A percentile compares a stretch with the other conserved stretches of the same genome.
Conservation (phyloP, 2,329 filamentous ascomycete genomes). For the Trichoderma polysporum region DNA sequence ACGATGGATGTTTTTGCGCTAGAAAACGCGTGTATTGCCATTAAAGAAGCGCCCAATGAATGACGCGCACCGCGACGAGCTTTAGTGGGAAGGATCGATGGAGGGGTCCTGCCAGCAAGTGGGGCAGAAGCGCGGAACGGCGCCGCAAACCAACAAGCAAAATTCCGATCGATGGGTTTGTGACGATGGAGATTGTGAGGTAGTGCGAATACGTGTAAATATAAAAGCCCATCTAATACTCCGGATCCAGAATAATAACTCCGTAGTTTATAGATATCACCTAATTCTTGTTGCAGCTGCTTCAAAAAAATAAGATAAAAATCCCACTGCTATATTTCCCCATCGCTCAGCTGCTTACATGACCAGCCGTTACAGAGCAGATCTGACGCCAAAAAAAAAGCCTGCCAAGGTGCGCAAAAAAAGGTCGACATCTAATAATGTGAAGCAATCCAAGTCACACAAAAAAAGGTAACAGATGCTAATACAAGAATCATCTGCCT, state of each 20-base stretch:
- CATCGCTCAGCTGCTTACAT: too few relatives aligned
- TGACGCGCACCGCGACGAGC: conserved; percentile 21
- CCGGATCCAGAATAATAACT: neutral
- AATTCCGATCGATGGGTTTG: neutral
- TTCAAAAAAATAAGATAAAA: neutral
- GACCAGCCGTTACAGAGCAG: neutral
- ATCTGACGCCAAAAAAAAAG: neutral
- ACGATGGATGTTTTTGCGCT: conserved; percentile 18
- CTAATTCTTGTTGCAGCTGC: neutral
- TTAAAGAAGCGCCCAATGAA: conserved; percentile 17
- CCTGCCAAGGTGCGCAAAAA: neutral
- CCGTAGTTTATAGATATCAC: neutral
- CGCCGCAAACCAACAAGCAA: neutral
- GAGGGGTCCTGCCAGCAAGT: conserved; percentile 16
- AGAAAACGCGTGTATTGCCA: conserved; percentile 14
- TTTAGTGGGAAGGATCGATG: conserved; percentile 18
- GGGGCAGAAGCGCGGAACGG: neutral
- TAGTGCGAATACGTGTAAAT: neutral
- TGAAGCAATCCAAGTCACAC: neutral
- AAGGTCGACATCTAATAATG: neutral
- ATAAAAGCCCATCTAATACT: neutral
- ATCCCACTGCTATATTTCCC: neutral
- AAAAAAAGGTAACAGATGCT: neutral
- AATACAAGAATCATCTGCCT: neutral
- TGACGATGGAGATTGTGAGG: neutral